Base-by-base conservation (phyloP, 371 early-diverging fungal genomes). In the Encephalitozoon hellem region DNA sequence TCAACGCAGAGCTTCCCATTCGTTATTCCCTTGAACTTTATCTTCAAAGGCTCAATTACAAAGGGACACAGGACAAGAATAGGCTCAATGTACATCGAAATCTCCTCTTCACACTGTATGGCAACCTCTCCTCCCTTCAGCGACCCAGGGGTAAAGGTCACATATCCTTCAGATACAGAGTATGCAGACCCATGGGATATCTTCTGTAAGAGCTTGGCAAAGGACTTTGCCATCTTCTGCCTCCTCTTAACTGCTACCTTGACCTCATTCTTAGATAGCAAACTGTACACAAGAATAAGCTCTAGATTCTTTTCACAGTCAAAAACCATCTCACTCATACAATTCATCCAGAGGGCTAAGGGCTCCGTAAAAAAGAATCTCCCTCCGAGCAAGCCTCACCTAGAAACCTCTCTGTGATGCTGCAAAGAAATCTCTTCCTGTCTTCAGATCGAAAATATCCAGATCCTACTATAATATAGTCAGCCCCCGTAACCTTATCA, bases 401-500 rank as follows among this genome's bases (percentile, higher is more conserved):
- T 2, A 59, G 38, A 15, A 59, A 59, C 32, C 4, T 5, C 32
- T 38, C 38, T 1, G 30, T 59, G 21, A 59, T 59, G 0, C 34
- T 21, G 2, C 12, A 5, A 8, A 79, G 26, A 71, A 52, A 74
- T 21, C 39, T 26, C 54, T 47, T 49, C 67, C 72, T 64, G 52
- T 74, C 43, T 32, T 64, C 54, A 21, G 45, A n/a, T 18, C 90
- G 90, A 86, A 95, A 97, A 34, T 96, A 89, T 18, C 90, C 89
- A 12, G 94, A 93, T 21, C 97, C 98, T 26, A 95, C 91, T n/a
- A 97, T 96, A 85, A 95, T 92, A 12, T 94, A 94, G 85, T 96
- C 95, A 18, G 96, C 97, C 71, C 89, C 85, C 12, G 91, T 89
- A 12, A 92, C 92, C 23, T 84, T 81, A 34, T 90, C 90, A 80